phyloP scores from a whole-genome alignment of 2,329 filamentous ascomycete genomes.

The Alternaria sp. region DNA sequence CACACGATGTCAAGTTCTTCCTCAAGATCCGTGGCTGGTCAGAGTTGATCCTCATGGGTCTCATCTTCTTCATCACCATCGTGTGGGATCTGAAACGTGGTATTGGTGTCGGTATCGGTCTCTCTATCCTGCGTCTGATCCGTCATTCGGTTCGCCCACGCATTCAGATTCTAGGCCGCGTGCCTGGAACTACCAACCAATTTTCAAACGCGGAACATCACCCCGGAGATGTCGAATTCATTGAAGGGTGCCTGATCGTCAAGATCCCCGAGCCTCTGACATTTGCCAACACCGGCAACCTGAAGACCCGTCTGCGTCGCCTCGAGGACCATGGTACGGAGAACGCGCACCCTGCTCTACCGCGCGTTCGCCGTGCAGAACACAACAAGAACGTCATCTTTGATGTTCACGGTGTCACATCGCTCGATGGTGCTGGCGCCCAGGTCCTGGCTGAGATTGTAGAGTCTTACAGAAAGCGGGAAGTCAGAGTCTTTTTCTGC shows the following conservation, averaged over 20 bases:
- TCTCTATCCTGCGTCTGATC: slow-evolving; percentile 89
- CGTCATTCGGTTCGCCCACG: slow-evolving; percentile 88
- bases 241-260: slow-evolving; percentile 91
- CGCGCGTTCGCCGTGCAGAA: slow-evolving; percentile 75
- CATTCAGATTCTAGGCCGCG: slow-evolving; percentile 92
- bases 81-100: slow-evolving; percentile 94
- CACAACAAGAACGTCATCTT: slow-evolving; percentile 94
- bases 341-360: slow-evolving; percentile 83
- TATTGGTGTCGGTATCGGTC: slow-evolving; percentile 90
- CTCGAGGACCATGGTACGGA: slow-evolving; percentile 91
- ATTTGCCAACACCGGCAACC: slow-evolving; percentile 93
- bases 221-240: slow-evolving; percentile 78
- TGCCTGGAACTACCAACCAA: slow-evolving; percentile 75
- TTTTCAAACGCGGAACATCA: slow-evolving; percentile 86
- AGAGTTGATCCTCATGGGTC: slow-evolving; percentile 83
- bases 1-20: slow-evolving; percentile 92
- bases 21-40: slow-evolving; percentile 82
- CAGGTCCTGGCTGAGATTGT: slow-evolving; percentile 94
- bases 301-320: slow-evolving; percentile 81
- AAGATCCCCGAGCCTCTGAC: slow-evolving; percentile 97
- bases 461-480: slow-evolving; percentile 74
- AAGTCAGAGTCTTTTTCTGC: slow-evolving; percentile 79
- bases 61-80: slow-evolving; percentile 90
- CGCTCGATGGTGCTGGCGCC: slow-evolving; percentile 88
- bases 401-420: slow-evolving; percentile 96